A percentile compares a stretch with the other conserved stretches of the same genome.
Conservation (phyloP, 2,329 filamentous ascomycete species). For the Fusarium ambrosium region DNA sequence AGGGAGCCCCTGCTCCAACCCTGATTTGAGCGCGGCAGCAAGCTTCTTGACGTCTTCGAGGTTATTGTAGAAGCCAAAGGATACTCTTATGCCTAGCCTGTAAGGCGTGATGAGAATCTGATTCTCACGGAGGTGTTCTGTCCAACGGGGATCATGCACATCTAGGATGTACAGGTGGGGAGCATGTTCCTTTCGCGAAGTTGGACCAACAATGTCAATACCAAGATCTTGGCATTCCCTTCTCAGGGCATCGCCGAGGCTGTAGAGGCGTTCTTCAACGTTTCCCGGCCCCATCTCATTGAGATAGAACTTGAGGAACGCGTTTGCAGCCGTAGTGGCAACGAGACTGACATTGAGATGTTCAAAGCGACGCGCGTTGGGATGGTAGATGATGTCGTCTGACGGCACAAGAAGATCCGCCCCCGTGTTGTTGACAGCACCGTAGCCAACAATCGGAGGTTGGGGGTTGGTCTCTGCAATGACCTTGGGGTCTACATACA, state of each 20-base stretch:
- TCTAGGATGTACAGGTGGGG: neutral
- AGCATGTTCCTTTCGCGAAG: neutral
- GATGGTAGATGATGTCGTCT: neutral
- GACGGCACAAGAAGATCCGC: neutral
- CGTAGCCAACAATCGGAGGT: neutral
- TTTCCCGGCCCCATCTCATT: neutral
- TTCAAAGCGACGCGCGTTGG: neutral
- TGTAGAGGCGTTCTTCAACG: neutral
- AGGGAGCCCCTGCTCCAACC: neutral
- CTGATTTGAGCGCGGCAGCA: neutral
- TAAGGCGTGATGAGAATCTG: neutral
- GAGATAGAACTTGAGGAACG: neutral
- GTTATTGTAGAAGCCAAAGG: conserved; percentile 1
- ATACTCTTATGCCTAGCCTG: neutral
- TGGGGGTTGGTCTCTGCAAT: neutral
- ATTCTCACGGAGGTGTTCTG: neutral
- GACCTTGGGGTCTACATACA: neutral
- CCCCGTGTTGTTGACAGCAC: neutral
- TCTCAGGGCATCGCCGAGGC: neutral
- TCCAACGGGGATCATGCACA: neutral
- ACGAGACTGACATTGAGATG: neutral
- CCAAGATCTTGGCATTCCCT: neutral
- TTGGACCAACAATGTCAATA: neutral
- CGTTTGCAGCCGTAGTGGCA: neutral
- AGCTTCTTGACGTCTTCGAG: neutral